Evolutionary conservation across 768 basidiomycete species (phyloP).

Genomic region (Epithele typhae): DNA sequence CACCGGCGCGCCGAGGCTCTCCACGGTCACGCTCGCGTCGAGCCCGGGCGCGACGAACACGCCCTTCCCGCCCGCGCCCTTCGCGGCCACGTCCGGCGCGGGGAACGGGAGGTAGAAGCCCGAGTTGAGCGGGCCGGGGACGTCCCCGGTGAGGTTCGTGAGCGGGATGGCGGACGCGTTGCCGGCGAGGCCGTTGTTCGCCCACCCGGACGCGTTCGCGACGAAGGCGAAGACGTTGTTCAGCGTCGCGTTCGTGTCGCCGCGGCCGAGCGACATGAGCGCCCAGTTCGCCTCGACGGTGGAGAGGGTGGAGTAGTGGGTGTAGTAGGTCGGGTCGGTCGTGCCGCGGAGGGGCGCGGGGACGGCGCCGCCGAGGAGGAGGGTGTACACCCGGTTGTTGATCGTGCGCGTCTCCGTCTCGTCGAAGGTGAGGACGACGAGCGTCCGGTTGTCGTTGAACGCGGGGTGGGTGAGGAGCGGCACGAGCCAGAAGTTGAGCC

Average conservation of each 20-base stretch:
- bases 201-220: constrained; percentile 42
- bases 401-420: constrained; percentile 40
- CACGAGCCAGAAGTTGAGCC: constrained; percentile 46
- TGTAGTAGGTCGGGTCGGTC: constrained; percentile 51
- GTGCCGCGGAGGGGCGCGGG: constrained; percentile 39
- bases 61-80: constrained; percentile 39
- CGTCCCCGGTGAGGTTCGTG: constrained; percentile 38
- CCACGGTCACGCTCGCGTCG: constrained; percentile 32
- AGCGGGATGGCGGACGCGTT: constrained; percentile 25
- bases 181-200: constrained; percentile 29
- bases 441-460: constrained; percentile 52
- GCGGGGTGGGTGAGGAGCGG: constrained; percentile 44
- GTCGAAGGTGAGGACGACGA: constrained; percentile 62
- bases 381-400: constrained; percentile 44
- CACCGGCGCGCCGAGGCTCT: constrained; percentile 33
- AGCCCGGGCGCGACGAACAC: constrained; percentile 34
- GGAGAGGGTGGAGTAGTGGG: constrained; percentile 54
- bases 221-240: constrained; percentile 52
- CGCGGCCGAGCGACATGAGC: constrained; percentile 55
- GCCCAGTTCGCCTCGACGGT: constrained; percentile 61
- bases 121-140: constrained; percentile 42
- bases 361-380: constrained; percentile 44
- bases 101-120: constrained; percentile 37
- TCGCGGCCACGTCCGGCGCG: constrained; percentile 36
- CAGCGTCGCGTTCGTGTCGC: constrained; percentile 46